A percentile compares a stretch with the other conserved stretches of the same genome.
Evolutionary conservation across 2,329 filamentous ascomycete species (phyloP).

Genomic region (Sporothrix brasiliensis): DNA sequence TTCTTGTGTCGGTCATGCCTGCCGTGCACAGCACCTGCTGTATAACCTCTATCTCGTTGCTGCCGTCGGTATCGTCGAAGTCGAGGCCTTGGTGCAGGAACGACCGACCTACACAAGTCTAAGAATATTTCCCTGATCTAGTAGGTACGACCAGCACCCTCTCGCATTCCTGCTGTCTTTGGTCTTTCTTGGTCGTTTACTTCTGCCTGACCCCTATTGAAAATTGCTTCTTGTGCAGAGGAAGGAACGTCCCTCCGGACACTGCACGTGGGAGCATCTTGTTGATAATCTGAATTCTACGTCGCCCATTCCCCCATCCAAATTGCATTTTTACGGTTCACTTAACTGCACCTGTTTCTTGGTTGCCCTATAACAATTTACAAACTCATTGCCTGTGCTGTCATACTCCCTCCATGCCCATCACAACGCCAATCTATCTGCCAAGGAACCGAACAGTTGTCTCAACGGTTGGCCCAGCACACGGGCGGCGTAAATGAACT

Average conservation of each 20-base stretch:
- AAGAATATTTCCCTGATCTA: not conserved
- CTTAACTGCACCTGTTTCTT: not conserved
- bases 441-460: conserved; percentile 1
- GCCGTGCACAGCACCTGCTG: not conserved
- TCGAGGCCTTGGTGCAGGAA: conserved; percentile 2
- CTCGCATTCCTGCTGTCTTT: not conserved
- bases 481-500: not conserved
- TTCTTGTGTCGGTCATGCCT: conserved; percentile 10
- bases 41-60: not conserved
- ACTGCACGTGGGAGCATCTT: not conserved
- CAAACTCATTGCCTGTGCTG: not conserved
- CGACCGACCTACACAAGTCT: not conserved
- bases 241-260: not conserved
- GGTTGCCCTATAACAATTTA: no score
- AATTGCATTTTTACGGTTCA: not conserved
- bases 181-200: not conserved
- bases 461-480: conserved; percentile 6
- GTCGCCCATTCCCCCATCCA: not conserved
- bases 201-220: not conserved
- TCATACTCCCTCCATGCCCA: not conserved
- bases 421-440: not conserved
- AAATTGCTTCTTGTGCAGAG: not conserved
- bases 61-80: conserved; percentile 4
- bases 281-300: not conserved
- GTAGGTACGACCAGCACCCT: not conserved